These are phyloP conservation scores for Colletotrichum melonis DNA, from an alignment of 2,329 filamentous ascomycete species.

Conservation along the genomic window DNA sequence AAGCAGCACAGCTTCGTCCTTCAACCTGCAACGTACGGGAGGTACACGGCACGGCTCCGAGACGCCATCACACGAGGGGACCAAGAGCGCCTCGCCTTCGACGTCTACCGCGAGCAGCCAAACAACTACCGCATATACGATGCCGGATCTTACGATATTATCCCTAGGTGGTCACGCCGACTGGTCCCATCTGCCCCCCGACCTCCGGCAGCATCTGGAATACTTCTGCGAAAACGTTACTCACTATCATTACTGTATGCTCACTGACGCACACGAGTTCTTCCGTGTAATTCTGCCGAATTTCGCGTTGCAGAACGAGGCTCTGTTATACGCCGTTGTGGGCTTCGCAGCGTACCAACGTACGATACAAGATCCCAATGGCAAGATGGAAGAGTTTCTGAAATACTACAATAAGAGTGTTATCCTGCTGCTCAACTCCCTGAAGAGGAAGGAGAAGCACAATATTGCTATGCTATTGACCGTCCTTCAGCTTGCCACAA, in stretches of 20 bases:
- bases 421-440: conserved; percentile 75
- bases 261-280: conserved; percentile 77
- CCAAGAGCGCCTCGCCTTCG: conserved; percentile 64
- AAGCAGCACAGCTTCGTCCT: conserved; percentile 52
- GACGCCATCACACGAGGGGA: conserved; percentile 62
- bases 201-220: conserved; percentile 81
- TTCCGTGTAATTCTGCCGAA: conserved; percentile 78
- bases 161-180: conserved; percentile 47
- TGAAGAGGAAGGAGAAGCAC: conserved; percentile 78
- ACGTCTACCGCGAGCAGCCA: conserved; percentile 57
- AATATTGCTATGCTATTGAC: conserved; percentile 83
- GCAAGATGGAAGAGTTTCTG: conserved; percentile 84
- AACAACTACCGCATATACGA: conserved; percentile 43
- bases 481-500: conserved; percentile 90
- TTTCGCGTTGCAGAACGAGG: conserved; percentile 78
- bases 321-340: conserved; percentile 86
- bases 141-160: conserved; percentile 32
- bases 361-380: conserved; percentile 75
- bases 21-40: conserved; percentile 47
- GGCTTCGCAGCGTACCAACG: conserved; percentile 91
- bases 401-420: conserved; percentile 93
- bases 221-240: conserved; percentile 85
- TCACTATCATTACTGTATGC: conserved; percentile 84
- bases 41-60: conserved; percentile 61
- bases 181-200: conserved; percentile 71